Evolutionary conservation across 352 stramenopile species (phyloP), one percentile per base, ranked within the genome.

Genomic region (Phytophthora tubulina): DNA sequence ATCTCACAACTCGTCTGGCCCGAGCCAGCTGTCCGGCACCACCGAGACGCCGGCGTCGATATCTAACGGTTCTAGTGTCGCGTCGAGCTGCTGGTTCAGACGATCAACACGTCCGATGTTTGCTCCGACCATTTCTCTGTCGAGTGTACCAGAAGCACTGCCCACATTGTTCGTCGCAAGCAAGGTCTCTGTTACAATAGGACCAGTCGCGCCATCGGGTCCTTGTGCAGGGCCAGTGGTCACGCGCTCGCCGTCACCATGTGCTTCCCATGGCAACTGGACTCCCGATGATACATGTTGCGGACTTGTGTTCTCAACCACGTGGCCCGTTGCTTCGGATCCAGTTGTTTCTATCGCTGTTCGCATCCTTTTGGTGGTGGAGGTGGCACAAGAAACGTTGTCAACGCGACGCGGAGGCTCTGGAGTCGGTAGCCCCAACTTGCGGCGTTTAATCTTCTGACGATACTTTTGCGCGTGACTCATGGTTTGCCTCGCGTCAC

Each of bases 391-490:
- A 41, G 41, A 42, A 2, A 15, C 21, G 30, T 64, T 15, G 38
- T 31, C 48, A 55, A 15, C 41, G 38, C 45, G 56, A 5, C 30
- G 69, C 2, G 41, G 14, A 4, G 14, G 3, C 21, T 61, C 52
- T 13, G 56, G 39, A 0, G 53, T 55, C 4, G 53, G 69, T 10
- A 63, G 38, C 51, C 50, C 64, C 17, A 66, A 51, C n/a, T 79
- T 76, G 48, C 67, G 70, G 52, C 80, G 80, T 17, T 72, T 70
- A 44, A 89, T 85, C 60, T 81, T 80, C 53, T 89, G 76, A 6
- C 81, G 75, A 65, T 86, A 86, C 56, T 89, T 89, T 36, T 89
- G 81, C 6, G 77, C 79, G 41, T 89, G 79, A n/a, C 76, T 84
- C 79, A 88, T 86, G 8, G 76, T 87, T 59, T 86, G 82, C 6